Evolutionary conservation across 169 alveolate species (phyloP).

Genomic region (Babesia ovis): DNA sequence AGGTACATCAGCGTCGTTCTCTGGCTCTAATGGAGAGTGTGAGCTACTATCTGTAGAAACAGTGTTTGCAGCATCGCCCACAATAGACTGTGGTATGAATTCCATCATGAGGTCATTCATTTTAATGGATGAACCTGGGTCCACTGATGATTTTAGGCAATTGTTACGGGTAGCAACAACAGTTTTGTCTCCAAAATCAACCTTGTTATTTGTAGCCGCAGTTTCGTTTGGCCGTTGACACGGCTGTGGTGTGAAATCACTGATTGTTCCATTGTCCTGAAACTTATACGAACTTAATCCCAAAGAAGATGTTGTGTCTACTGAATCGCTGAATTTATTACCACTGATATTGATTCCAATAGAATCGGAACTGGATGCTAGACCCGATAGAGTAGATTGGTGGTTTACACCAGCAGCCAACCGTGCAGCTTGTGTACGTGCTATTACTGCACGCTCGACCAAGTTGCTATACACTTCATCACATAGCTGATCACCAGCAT

Average conservation of each 20-base stretch:
- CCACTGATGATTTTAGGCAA: too few relatives aligned
- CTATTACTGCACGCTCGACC: constrained; percentile 24
- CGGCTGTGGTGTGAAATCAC: too few relatives aligned
- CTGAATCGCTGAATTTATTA: neutral
- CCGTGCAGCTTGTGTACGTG: constrained; percentile 20
- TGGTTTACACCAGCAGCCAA: neutral
- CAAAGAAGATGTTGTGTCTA: neutral
- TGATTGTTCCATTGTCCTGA: neutral
- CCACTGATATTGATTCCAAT: too few relatives aligned
- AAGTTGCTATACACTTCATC: constrained; percentile 39
- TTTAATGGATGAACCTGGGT: constrained; percentile 13
- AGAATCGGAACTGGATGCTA: neutral
- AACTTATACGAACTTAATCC: neutral
- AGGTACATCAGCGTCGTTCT: too few relatives aligned
- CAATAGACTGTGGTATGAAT: neutral
- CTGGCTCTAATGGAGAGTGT: too few relatives aligned
- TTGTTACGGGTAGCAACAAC: too few relatives aligned
- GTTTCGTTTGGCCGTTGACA: too few relatives aligned
- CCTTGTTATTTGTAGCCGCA: too few relatives aligned
- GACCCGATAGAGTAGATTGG: neutral
- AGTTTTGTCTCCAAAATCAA: too few relatives aligned
- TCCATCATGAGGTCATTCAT: neutral
- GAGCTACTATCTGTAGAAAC: too few relatives aligned
- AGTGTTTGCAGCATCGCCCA: too few relatives aligned
- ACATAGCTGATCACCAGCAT: constrained; percentile 24